Percentiles rank a stretch among this genome's conserved stretches.
These are phyloP conservation scores for Globisporangium cylindrosporum DNA, from an alignment of 352 stramenopile genomes.

Conservation along the genomic window DNA sequence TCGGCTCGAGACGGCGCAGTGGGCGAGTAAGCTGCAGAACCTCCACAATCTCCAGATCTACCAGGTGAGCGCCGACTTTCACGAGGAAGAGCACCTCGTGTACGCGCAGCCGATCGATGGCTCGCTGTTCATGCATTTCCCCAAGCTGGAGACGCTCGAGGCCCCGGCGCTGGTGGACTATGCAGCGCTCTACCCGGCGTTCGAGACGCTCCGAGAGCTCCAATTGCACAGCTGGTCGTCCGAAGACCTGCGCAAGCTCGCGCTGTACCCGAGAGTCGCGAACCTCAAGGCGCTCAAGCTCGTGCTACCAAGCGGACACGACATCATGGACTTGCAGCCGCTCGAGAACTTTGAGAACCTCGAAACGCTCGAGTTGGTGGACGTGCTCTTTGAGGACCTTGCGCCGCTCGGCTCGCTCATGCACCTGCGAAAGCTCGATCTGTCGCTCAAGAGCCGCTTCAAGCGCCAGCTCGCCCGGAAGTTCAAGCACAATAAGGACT, in stretches of 20 bases:
- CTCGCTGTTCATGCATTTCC: constrained; percentile 28
- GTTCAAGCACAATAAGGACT: constrained; percentile 38
- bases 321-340: constrained; percentile 38
- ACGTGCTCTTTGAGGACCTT: constrained; percentile 53
- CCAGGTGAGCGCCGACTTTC: constrained; percentile 24
- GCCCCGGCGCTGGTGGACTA: constrained; percentile 35
- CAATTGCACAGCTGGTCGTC: constrained; percentile 39
- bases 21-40: constrained; percentile 28
- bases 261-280: constrained; percentile 12
- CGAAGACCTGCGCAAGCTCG: constrained; percentile 38
- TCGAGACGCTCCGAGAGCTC: constrained; percentile 31
- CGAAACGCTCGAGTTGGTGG: constrained; percentile 44
- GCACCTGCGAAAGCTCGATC: constrained; percentile 48
- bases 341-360: constrained; percentile 39
- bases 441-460: constrained; percentile 39
- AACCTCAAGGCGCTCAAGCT: constrained; percentile 26
- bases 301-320: constrained; percentile 30
- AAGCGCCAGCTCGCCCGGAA: constrained; percentile 43
- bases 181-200: constrained; percentile 22
- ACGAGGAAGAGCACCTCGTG: constrained; percentile 26
- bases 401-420: constrained; percentile 34
- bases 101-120: constrained; percentile 35
- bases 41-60: constrained; percentile 39
- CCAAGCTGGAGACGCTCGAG: constrained; percentile 30
- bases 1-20: constrained; percentile 16